phyloP scores from a whole-genome alignment of 148 eudicot species.

The Silene uniflora region DNA sequence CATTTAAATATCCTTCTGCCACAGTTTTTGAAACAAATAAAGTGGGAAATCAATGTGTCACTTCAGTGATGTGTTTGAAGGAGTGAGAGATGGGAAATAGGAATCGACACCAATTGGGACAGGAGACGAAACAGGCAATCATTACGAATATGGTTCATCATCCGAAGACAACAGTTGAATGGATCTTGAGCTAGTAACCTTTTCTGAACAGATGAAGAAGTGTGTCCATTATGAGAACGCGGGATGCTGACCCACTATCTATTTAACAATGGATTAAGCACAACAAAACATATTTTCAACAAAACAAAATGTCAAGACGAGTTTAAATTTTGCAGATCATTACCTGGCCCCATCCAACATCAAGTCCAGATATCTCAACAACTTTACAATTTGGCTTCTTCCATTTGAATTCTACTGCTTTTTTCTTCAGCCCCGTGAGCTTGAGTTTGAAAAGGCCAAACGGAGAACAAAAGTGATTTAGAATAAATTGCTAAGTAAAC shows the following conservation, averaged over 20 bases:
- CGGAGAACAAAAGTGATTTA: background rate
- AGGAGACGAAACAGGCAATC: too few relatives aligned
- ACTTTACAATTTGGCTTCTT: conserved; percentile 35
- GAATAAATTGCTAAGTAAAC: background rate
- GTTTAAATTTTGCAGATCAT: conserved; percentile 8
- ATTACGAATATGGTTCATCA: background rate
- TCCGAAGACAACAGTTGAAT: background rate
- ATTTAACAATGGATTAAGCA: background rate
- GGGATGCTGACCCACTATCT: background rate
- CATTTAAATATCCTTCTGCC: too few relatives aligned
- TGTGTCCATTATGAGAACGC: background rate
- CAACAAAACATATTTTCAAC: background rate
- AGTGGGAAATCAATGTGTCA: too few relatives aligned
- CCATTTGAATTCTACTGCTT: conserved; percentile 63
- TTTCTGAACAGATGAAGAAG: background rate
- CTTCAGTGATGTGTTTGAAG: too few relatives aligned
- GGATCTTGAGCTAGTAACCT: background rate
- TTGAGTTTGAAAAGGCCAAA: conserved; percentile 24
- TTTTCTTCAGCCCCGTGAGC: conserved; percentile 83
- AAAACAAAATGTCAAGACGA: background rate
- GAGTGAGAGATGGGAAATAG: too few relatives aligned
- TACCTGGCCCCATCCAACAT: conserved; percentile 98
- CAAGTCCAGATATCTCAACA: conserved; percentile 94
- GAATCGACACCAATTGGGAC: too few relatives aligned
- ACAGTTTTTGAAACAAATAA: too few relatives aligned